Evolutionary conservation across 176 grass and related monocot species (phyloP).

Genomic region (Microstegium vimineum): DNA sequence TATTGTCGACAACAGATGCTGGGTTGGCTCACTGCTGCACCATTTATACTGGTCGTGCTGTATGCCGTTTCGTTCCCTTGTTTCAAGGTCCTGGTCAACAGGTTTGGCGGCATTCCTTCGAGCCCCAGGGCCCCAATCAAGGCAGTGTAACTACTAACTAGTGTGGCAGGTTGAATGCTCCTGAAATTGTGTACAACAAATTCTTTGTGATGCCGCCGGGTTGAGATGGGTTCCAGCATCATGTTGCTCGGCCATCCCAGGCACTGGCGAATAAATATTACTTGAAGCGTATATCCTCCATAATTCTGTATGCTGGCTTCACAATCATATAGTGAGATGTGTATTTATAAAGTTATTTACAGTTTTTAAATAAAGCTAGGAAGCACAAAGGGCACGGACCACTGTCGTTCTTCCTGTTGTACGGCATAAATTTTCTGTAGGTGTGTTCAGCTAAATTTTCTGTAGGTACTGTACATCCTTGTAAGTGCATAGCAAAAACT

Average conservation of each 20-base stretch:
- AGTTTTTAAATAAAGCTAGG: background rate
- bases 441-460: background rate
- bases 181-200: conserved; percentile 14
- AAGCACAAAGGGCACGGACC: background rate
- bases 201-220: conserved; percentile 6
- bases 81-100: conserved; percentile 64
- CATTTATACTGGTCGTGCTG: conserved; percentile 48
- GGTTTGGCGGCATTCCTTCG: conserved; percentile 47
- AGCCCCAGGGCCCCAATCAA: conserved; percentile 46
- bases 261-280: background rate
- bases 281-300: background rate
- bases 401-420: background rate
- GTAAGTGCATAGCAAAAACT: too few relatives aligned
- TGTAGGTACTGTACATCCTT: background rate
- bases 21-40: conserved; percentile 69
- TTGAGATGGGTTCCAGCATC: conserved; percentile 15
- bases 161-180: background rate
- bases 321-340: background rate
- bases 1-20: conserved; percentile 53
- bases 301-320: background rate
- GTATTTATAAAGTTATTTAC: conserved; percentile 10
- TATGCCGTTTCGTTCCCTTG: conserved; percentile 50
- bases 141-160: conserved; percentile 40
- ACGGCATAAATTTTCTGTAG: too few relatives aligned
- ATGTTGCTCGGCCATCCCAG: background rate